These are phyloP conservation scores for Spizellomyces sp. DNA, from an alignment of 192 early-diverging fungal genomes.

Conservation along the genomic window DNA sequence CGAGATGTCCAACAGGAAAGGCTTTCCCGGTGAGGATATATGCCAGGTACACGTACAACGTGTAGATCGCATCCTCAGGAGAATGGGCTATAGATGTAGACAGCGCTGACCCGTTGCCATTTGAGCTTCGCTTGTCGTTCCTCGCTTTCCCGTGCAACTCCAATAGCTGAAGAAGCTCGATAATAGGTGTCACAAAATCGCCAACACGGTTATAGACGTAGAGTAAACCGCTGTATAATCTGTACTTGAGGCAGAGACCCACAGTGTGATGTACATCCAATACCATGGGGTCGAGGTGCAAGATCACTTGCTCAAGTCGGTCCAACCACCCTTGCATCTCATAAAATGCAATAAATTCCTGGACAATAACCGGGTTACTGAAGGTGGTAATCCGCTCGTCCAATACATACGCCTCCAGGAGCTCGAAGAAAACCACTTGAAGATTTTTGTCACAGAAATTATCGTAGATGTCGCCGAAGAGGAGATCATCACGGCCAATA, in stretches of 20 bases:
- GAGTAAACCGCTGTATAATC: constrained; percentile 43
- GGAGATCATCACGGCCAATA: constrained; percentile 42
- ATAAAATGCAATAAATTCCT: constrained; percentile 34
- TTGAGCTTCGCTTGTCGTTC: neutral
- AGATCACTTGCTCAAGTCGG: constrained; percentile 50
- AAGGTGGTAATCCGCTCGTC: constrained; percentile 32
- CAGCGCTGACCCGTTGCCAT: neutral
- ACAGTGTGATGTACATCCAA: constrained; percentile 50
- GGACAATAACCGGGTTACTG: constrained; percentile 42
- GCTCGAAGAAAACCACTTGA: constrained; percentile 40
- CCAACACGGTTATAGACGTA: constrained; percentile 46
- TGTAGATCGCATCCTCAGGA: constrained; percentile 36
- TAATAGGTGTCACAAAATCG: constrained; percentile 49
- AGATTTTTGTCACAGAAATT: constrained; percentile 40
- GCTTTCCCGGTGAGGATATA: constrained; percentile 52
- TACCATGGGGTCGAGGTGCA: constrained; percentile 42
- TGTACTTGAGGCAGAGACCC: constrained; percentile 30
- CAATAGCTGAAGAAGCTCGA: constrained; percentile 35
- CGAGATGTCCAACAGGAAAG: constrained; percentile 51
- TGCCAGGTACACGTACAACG: constrained; percentile 52
- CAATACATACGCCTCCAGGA: constrained; percentile 45
- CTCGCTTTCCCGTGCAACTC: neutral
- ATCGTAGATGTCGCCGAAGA: constrained; percentile 57
- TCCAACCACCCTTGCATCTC: constrained; percentile 26
- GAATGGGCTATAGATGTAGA: neutral